Evolutionary conservation across 495 filamentous ascomycete species (phyloP).

Genomic region (Ascobolus immersus): DNA sequence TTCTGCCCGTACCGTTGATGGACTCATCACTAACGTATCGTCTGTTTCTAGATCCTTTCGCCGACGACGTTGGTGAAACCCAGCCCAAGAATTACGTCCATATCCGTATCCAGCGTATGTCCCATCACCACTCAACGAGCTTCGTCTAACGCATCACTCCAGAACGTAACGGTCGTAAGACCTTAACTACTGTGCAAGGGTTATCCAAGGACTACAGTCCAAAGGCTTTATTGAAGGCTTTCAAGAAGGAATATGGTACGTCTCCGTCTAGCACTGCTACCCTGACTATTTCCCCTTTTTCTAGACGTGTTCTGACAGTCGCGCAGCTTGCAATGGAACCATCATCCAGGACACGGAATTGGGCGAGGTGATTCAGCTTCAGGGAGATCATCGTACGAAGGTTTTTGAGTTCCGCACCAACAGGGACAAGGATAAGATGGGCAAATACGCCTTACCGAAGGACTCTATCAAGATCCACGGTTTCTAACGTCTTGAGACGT

Average conservation of each 20-base stretch:
- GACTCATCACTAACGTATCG: conserved; percentile 5
- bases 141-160: conserved; percentile 7
- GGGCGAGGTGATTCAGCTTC: conserved; percentile 99
- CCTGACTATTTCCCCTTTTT: conserved; percentile 7
- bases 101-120: conserved; percentile 98
- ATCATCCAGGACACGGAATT: conserved; percentile 91
- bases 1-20: conserved; percentile 10
- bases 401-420: conserved; percentile 91
- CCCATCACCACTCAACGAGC: conserved; percentile 6
- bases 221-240: conserved; percentile 98
- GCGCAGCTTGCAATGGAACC: conserved; percentile 95
- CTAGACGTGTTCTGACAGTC: neutral
- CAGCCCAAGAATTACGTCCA: conserved; percentile 98
- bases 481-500: too few relatives aligned
- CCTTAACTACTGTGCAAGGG: conserved; percentile 96
- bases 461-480: conserved; percentile 66
- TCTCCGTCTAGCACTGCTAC: conserved; percentile 10
- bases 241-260: conserved; percentile 98
- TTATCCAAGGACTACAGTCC: conserved; percentile 94
- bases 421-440: conserved; percentile 82
- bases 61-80: conserved; percentile 99
- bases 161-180: conserved; percentile 99
- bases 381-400: conserved; percentile 97
- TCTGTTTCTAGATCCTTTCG: conserved; percentile 69
- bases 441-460: conserved; percentile 17